Conservation (phyloP, 768 basidiomycete genomes). For the Suillus fuscotomentosus region DNA sequence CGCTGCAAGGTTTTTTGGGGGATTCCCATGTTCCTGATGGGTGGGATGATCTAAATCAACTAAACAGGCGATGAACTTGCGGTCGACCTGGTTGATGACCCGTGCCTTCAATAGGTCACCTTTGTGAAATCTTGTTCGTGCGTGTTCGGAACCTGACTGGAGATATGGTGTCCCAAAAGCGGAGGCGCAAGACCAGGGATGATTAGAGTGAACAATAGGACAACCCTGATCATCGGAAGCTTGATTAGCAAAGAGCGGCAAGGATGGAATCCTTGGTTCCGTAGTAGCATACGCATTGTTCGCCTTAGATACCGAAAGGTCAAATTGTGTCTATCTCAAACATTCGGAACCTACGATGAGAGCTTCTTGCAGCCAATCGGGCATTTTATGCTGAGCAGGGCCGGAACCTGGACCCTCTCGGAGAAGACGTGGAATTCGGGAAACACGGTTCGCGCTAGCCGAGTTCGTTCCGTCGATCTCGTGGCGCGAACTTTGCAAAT, state of each 20-base stretch:
- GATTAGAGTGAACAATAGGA: not conserved
- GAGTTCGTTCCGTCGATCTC: conserved; percentile 9
- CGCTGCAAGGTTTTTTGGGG: conserved; percentile 16
- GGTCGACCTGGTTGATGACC: conserved; percentile 84
- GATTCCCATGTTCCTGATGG: conserved; percentile 14
- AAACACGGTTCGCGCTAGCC: conserved; percentile 14
- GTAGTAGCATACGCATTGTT: conserved; percentile 54
- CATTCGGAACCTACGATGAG: conserved; percentile 44
- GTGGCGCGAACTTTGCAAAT: conserved; percentile 27
- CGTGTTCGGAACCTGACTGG: conserved; percentile 12
- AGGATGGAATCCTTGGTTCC: conserved; percentile 47
- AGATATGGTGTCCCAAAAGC: conserved; percentile 11
- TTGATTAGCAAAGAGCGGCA: conserved; percentile 15
- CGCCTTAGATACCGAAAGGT: conserved; percentile 35
- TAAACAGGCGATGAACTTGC: conserved; percentile 85
- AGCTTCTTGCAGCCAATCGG: conserved; percentile 64
- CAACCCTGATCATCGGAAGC: conserved; percentile 11
- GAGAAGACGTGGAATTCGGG: conserved; percentile 7
- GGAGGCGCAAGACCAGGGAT: conserved; percentile 16
- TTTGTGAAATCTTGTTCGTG: conserved; percentile 44
- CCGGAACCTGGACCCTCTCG: conserved; percentile 10
- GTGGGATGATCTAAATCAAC: conserved; percentile 31
- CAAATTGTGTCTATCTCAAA: conserved; percentile 10
- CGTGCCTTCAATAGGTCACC: conserved; percentile 53
- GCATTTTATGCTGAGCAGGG: conserved; percentile 31